phyloP scores from a whole-genome alignment of 345 rosid species.

The Aurinia saxatilis region DNA sequence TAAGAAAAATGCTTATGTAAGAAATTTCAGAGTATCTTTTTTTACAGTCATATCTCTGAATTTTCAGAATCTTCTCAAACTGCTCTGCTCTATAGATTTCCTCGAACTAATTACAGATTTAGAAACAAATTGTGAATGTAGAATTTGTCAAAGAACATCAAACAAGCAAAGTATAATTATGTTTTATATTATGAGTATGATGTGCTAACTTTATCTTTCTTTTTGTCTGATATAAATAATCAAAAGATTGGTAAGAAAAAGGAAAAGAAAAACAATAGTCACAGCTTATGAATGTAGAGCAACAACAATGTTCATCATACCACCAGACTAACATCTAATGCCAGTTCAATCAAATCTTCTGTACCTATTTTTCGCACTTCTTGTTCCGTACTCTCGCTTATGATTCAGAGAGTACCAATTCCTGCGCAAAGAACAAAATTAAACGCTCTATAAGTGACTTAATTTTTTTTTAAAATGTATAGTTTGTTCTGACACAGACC shows the following conservation, averaged over 20 bases:
- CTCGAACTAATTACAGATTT: neutral
- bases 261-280: neutral
- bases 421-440: neutral
- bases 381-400: neutral
- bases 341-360: constrained; percentile 6
- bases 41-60: constrained; percentile 12
- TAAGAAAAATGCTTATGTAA: constrained; percentile 13
- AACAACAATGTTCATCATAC: constrained; percentile 10
- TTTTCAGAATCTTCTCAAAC: neutral
- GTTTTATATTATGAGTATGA: neutral
- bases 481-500: constrained; percentile 35
- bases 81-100: neutral
- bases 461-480: too few relatives aligned
- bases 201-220: neutral
- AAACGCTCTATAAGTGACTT: neutral
- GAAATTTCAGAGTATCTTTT: constrained; percentile 16
- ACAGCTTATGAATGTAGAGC: constrained; percentile 4
- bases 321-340: constrained; percentile 5
- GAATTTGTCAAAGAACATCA: neutral
- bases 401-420: constrained; percentile 11
- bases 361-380: neutral
- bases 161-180: constrained; percentile 2
- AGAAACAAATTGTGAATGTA: neutral
- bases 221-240: neutral
- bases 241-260: constrained; percentile 2